Evolutionary conservation across 164 flowering plant genomes (phyloP).

Genomic region (Warburgia ugandensis): DNA sequence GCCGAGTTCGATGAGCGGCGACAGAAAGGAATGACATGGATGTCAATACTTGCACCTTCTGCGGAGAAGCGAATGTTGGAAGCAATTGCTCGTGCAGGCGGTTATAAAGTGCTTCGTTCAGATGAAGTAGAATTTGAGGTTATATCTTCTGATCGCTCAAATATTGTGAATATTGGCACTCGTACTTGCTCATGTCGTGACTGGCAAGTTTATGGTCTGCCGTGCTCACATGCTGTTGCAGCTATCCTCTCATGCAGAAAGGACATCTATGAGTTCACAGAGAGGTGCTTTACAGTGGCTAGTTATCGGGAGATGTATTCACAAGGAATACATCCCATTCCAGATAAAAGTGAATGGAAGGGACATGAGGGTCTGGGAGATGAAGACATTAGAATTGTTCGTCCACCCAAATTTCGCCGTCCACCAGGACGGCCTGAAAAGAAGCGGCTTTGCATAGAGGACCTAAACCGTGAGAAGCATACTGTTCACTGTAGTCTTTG

Average conservation of each 20-base stretch:
- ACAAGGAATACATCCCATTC: slow-evolving; percentile 43
- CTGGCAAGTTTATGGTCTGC: slow-evolving; percentile 77
- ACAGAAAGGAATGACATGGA: slow-evolving; percentile 35
- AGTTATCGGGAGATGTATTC: slow-evolving; percentile 51
- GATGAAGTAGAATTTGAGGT: slow-evolving; percentile 86
- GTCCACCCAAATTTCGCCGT: slow-evolving; percentile 71
- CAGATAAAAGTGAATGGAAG: slow-evolving; percentile 51
- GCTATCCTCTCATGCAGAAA: slow-evolving; percentile 60
- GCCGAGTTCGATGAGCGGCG: slow-evolving; percentile 53
- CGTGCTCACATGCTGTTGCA: slow-evolving; percentile 84
- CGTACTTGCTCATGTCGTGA: slow-evolving; percentile 66
- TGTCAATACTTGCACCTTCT: slow-evolving; percentile 56
- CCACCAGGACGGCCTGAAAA: slow-evolving; percentile 83
- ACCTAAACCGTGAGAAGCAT: slow-evolving; percentile 56
- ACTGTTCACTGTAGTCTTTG: slow-evolving; percentile 80
- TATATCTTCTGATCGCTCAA: slow-evolving; percentile 50
- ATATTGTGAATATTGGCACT: slow-evolving; percentile 64
- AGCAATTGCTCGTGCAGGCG: slow-evolving; percentile 36
- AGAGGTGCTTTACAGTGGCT: slow-evolving; percentile 45
- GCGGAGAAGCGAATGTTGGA: slow-evolving; percentile 59
- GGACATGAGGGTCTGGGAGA: slow-evolving; percentile 19
- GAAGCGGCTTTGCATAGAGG: slow-evolving; percentile 65
- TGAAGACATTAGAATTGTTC: slow-evolving; percentile 36
- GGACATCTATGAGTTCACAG: slow-evolving; percentile 51
- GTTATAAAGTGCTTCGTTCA: slow-evolving; percentile 64